Base-by-base conservation (phyloP, 2,329 filamentous ascomycete genomes). In the Paramyrothecium sp. region DNA sequence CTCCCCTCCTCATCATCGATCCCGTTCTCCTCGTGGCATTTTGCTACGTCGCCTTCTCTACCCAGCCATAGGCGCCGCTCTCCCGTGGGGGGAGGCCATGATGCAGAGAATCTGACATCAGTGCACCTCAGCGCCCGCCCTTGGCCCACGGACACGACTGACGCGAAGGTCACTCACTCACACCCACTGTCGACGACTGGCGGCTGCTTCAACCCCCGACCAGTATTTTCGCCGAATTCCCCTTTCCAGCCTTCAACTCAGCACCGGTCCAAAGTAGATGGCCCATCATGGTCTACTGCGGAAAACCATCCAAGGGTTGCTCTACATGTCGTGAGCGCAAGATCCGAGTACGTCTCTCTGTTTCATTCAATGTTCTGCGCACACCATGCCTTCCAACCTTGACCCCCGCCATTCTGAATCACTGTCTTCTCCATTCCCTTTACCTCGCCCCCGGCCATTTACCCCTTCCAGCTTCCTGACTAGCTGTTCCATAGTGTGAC, bases 291-390 rank as follows among this genome's bases (percentile, higher is more conserved):
- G 81, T 84, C 7, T 85, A 83, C 64, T 84, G 82, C 61, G 81
- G 82, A 5, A 83, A 83, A 63, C 81, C 82, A 48, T 84, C 81
- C 41, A 82, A 81, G 65, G 81, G 81, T 46, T 85, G 82, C 68
- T 81, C 79, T 61, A 80, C 74, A 61, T 85, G 82, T 63, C 77
- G 82, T 60, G 77, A 80, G 64, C 78, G 81, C 62, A 85, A 84
- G 69, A 81, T 83, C 59, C 78, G 79, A 57, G 81, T 83, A 71
- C 73, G 81, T 78, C 55, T 26, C 13, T 30, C 12, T 30, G 26
- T 21, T 48, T 38, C 52, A 49, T 50, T 56, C 50, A 19, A 16
- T 12, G 13, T 16, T 17, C 4, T 17, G 13, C 38, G n/a, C 38
- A 4, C 13, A 17, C n/a, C 13, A 44, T n/a, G n/a, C n/a, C 13